Evolutionary conservation across 2,329 filamentous ascomycete species (phyloP), one percentile per base, ranked within the genome.

Genomic region (Arthroderma sp.): DNA sequence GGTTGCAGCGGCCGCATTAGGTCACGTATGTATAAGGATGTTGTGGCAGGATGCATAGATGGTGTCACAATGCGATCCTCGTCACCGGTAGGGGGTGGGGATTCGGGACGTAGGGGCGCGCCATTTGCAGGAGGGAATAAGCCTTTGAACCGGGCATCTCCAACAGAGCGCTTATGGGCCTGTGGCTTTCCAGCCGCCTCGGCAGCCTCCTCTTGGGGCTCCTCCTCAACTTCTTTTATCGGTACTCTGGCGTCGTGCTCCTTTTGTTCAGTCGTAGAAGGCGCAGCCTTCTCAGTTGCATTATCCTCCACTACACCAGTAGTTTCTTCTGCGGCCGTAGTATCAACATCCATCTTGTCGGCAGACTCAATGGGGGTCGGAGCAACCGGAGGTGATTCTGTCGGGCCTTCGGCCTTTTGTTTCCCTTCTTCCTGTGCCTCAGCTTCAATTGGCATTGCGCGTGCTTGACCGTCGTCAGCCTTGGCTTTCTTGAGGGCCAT

Each of bases 1-100:
- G 78, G 74, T 48, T 86, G 82, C 22, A 96, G 70, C 6, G 91
- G 88, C 39, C 89, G 81, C 78, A 93, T 88, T 44, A 96, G 77
- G 56, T 94, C 82, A 61, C 82, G 81, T 54, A 96, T 91, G 66
- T 95, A 96, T 39, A 96, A 69, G 10, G 85, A 82, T 30, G 77
- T 66, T 3, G 87, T 89, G 4, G 82, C 79, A 22, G 77, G 74
- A 60, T 91, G 84, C 32, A 80, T 64, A 0, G 84, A 73, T 5
- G 81, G 78, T 28, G 66, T 58, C 10, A 73, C 63, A 15, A 56
- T 47, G 29, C 56, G 53, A 28, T 65, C 64, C 36, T 66, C 60
- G 10, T 54, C 60, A 48, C 68, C 66, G 38, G 55, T 57, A 5
- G 52, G 51, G 9, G 59, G 54, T 31, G 57, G 58, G 44, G 53